Base-by-base conservation (phyloP, 2,329 filamentous ascomycete species). In the Proliferodiscus dingleyae region DNA sequence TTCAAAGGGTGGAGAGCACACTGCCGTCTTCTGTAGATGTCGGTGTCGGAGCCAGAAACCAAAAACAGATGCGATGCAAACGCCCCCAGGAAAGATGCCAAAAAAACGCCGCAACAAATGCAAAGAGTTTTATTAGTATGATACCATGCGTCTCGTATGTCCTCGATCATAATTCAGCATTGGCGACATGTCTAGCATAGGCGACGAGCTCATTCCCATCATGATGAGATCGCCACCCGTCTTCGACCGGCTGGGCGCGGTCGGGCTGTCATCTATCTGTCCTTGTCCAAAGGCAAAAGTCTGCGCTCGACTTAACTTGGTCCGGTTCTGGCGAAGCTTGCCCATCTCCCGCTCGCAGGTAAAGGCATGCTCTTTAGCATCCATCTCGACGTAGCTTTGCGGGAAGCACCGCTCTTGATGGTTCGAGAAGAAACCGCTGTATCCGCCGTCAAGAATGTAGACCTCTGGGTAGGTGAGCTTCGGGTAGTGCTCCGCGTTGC, bases 311-410 rank as follows among this genome's bases (percentile, higher is more conserved):
- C 81, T 80, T 46, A 98, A 75, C 61, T 91, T 93, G 57, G 87
- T 85, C 59, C 90, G 81, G 58, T 73, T 77, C 64, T 93, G 85
- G 68, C 94, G 91, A 59, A 98, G 81, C 64, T 89, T 90, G 60
- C 89, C 89, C 74, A 98, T 84, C 60, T 95, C 91, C 58, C 89
- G 86, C 71, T 98, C 93, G 65, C 93, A 97, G 34, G 90, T 93
- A 60, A 83, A 83, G 59, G 89, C 87, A 68, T 98, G 90, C 64
- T 91, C 88, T 64, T 91, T 86, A 54, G 87, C 88, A 55, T 83
- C 86, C 93, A 98, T 98, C 68, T 93, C 89, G 48, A 98, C 88
- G 63, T 98, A 98, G 63, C 91, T 89, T 61, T 95, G 90, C 18
- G 93, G 93, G 59, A 83, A 93, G 73, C 93, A 98, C 50, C 90